phyloP scores from a whole-genome alignment of 2,329 filamentous ascomycete species.

The Ascochyta rabiei region DNA sequence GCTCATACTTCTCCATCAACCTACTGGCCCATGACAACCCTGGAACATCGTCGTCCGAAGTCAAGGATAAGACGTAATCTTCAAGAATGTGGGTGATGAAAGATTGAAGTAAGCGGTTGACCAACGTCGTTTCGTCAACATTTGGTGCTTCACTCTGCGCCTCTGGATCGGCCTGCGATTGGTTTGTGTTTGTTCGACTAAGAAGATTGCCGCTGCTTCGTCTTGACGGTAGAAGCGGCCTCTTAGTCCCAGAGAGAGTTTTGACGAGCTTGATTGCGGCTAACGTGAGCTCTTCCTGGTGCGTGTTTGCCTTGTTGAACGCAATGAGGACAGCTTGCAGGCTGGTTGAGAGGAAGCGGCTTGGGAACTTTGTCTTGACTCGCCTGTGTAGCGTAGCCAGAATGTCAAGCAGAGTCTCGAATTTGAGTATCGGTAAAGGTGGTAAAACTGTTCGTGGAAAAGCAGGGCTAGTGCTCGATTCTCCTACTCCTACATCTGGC shows the following conservation, averaged over 20 bases:
- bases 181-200: slow-evolving; percentile 42
- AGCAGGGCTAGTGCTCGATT: slow-evolving; percentile 41
- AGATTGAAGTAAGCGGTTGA: slow-evolving; percentile 70
- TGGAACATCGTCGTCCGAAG: slow-evolving; percentile 53
- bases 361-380: slow-evolving; percentile 78
- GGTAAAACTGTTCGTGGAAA: slow-evolving; percentile 30
- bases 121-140: slow-evolving; percentile 64
- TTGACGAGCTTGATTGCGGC: slow-evolving; percentile 74
- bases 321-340: slow-evolving; percentile 72
- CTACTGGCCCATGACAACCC: slow-evolving; percentile 60
- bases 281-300: slow-evolving; percentile 68
- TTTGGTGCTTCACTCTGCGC: slow-evolving; percentile 53
- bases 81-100: slow-evolving; percentile 81
- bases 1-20: slow-evolving; percentile 71
- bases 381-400: slow-evolving; percentile 74
- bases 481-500: slow-evolving; percentile 33
- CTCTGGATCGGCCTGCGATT: slow-evolving; percentile 61
- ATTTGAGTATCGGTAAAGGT: slow-evolving; percentile 59
- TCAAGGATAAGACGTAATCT: slow-evolving; percentile 67
- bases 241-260: slow-evolving; percentile 68
- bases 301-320: slow-evolving; percentile 64
- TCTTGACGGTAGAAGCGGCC: slow-evolving; percentile 68
- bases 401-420: slow-evolving; percentile 73
- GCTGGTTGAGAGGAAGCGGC: slow-evolving; percentile 78
- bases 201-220: slow-evolving; percentile 58